phyloP scores from a whole-genome alignment of 208 protist species.

The Acanthamoeba triangularis region DNA sequence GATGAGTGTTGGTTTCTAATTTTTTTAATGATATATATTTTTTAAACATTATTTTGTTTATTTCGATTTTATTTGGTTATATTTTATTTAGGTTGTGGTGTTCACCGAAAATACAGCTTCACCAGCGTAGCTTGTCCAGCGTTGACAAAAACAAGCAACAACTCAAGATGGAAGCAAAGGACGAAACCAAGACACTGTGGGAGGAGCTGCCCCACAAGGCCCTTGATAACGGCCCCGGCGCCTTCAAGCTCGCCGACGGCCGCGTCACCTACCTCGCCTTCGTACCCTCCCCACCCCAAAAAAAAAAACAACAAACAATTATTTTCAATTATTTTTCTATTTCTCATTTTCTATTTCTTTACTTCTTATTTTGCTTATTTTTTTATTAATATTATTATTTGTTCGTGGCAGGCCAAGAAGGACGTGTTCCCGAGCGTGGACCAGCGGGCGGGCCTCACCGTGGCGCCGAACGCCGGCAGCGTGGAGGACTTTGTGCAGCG shows the following conservation, averaged over 20 bases:
- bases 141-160: no score
- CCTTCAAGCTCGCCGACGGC: background rate
- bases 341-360: no score
- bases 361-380: no score
- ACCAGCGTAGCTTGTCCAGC: no score
- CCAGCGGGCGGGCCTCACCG: background rate
- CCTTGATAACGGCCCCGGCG: background rate
- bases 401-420: background rate
- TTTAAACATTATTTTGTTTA: no score
- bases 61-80: no score
- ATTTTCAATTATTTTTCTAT: background rate
- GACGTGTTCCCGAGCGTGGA: background rate
- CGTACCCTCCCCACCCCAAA: background rate
- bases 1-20: background rate
- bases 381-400: background rate
- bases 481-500: constrained; percentile 43
- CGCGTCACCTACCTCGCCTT: background rate
- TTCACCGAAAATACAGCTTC: no score
- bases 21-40: no score
- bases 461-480: constrained; percentile 18
- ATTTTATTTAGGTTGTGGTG: no score
- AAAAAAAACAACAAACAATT: no score
- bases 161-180: background rate
- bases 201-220: background rate
- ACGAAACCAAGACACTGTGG: background rate